A percentile compares a stretch with the other conserved stretches of the same genome.
phyloP scores from a whole-genome alignment of 2,329 filamentous ascomycete species.

The Sclerotinia trifoliorum region DNA sequence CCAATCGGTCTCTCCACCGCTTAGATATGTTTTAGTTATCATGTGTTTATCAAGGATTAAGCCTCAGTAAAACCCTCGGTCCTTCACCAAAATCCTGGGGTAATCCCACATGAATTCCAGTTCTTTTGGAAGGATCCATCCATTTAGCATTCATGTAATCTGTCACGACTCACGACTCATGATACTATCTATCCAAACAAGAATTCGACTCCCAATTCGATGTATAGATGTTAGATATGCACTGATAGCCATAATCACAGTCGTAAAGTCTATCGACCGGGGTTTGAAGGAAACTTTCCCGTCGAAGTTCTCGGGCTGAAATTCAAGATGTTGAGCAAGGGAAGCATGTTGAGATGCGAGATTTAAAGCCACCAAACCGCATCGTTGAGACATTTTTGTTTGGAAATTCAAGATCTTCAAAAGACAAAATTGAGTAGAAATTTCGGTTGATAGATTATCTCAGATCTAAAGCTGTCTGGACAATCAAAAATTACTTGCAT shows the following conservation, averaged over 20 bases:
- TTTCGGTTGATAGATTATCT: no score
- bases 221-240: background rate
- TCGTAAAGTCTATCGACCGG: background rate
- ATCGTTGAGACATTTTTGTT: background rate
- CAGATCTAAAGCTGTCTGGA: no score
- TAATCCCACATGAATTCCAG: background rate
- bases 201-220: no score
- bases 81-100: background rate
- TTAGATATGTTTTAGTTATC: background rate
- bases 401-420: background rate
- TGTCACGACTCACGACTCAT: background rate
- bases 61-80: no score
- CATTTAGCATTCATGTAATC: no score
- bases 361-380: background rate
- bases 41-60: background rate
- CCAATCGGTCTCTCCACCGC: background rate
- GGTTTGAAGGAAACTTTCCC: background rate
- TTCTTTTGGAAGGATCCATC: background rate
- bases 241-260: background rate
- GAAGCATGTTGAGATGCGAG: background rate
- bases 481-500: no score
- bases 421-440: no score
- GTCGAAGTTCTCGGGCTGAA: background rate
- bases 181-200: no score
- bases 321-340: background rate